A percentile compares a stretch with the other conserved stretches of the same genome.
Evolutionary conservation across 1,139 yeast genomes (phyloP).

Genomic region (Hyphopichia buzzinii): DNA sequence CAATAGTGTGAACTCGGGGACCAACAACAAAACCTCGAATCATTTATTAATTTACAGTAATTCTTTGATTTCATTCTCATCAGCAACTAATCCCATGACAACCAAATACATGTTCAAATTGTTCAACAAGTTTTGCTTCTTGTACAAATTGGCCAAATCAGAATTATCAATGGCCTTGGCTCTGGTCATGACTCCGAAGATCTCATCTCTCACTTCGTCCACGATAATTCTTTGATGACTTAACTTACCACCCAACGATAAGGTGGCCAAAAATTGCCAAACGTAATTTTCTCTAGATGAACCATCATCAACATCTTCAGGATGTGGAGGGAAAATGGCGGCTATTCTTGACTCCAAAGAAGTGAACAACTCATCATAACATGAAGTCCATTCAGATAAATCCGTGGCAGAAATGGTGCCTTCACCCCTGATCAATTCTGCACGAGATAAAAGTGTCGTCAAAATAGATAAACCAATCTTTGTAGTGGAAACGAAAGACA

Average conservation of each 20-base stretch:
- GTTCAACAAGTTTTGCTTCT: conserved; percentile 64
- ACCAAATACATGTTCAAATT: conserved; percentile 90
- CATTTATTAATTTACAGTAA: conserved; percentile 28
- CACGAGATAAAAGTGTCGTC: conserved; percentile 86
- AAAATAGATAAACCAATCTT: conserved; percentile 84
- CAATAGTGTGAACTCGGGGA: not conserved
- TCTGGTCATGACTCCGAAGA: conserved; percentile 81
- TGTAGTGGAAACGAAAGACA: conserved; percentile 74
- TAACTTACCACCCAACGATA: conserved; percentile 88
- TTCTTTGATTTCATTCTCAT: conserved; percentile 60
- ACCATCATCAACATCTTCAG: conserved; percentile 59
- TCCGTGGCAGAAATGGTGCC: conserved; percentile 58
- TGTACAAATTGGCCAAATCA: conserved; percentile 54
- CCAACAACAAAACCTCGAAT: not conserved
- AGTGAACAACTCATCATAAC: conserved; percentile 81
- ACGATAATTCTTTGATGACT: conserved; percentile 93
- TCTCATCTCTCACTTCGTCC: conserved; percentile 91
- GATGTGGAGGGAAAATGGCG: conserved; percentile 77
- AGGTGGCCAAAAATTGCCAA: conserved; percentile 96
- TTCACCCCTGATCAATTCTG: conserved; percentile 90
- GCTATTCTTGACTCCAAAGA: conserved; percentile 76
- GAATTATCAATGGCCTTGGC: conserved; percentile 66
- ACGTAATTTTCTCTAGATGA: conserved; percentile 63
- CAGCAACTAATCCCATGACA: conserved; percentile 95
- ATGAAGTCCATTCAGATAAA: conserved; percentile 71